Evolutionary conservation across 768 basidiomycete genomes (phyloP).

Genomic region (Tylopilus plumbeoviolaceoides): DNA sequence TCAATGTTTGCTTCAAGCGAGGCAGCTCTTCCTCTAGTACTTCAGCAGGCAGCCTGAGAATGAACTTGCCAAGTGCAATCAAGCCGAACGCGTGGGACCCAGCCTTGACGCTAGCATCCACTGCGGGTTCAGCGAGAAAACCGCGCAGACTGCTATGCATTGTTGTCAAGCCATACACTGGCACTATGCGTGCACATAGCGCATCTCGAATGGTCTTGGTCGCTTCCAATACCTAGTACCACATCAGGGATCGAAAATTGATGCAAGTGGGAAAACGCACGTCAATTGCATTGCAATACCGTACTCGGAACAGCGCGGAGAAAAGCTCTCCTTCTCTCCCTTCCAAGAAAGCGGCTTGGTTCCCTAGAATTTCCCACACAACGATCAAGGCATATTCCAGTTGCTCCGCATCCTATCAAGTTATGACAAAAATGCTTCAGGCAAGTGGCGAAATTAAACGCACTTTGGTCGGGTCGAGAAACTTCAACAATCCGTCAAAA

Average conservation of each 20-base stretch:
- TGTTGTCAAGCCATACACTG: slow-evolving; percentile 81
- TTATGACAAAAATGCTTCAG: not conserved
- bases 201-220: slow-evolving; percentile 78
- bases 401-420: slow-evolving; percentile 51
- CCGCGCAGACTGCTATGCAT: slow-evolving; percentile 68
- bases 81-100: slow-evolving; percentile 78
- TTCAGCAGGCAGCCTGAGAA: slow-evolving; percentile 74
- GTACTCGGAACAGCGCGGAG: slow-evolving; percentile 60
- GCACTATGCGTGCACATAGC: slow-evolving; percentile 66
- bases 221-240: slow-evolving; percentile 68
- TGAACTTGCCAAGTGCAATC: slow-evolving; percentile 79
- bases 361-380: slow-evolving; percentile 79
- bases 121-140: slow-evolving; percentile 54
- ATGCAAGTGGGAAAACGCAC: slow-evolving; percentile 39
- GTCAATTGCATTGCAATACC: slow-evolving; percentile 67
- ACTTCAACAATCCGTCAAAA: slow-evolving; percentile 60
- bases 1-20: slow-evolving; percentile 65
- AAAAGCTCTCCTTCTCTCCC: slow-evolving; percentile 78
- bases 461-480: slow-evolving; percentile 63
- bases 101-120: slow-evolving; percentile 53
- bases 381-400: slow-evolving; percentile 79
- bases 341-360: slow-evolving; percentile 69
- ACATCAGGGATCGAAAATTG: not conserved
- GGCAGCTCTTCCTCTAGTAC: slow-evolving; percentile 87
- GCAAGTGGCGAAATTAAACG: slow-evolving; percentile 16